A percentile compares a stretch with the other conserved stretches of the same genome.
Conservation (phyloP, 2,329 filamentous ascomycete species). For the Aureobasidium namibiae region DNA sequence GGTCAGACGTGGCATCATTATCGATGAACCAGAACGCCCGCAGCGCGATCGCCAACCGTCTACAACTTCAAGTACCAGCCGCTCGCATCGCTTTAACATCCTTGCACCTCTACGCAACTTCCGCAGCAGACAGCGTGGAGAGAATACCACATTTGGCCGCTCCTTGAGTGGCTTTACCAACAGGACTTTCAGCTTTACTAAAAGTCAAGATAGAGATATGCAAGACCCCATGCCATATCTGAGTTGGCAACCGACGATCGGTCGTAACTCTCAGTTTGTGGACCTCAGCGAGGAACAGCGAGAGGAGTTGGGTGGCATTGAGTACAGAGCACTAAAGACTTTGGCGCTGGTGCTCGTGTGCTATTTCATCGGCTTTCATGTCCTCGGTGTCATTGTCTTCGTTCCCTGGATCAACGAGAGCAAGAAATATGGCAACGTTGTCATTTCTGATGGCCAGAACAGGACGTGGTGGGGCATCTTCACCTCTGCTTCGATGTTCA, state of each 20-base stretch:
- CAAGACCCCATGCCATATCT: constrained; percentile 70
- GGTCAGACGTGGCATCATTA: constrained; percentile 52
- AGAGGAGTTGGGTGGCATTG: constrained; percentile 91
- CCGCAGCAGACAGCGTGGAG: background rate
- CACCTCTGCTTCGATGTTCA: constrained; percentile 80
- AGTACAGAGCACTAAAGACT: constrained; percentile 86
- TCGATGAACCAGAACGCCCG: constrained; percentile 53
- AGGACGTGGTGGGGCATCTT: constrained; percentile 88
- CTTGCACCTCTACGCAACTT: constrained; percentile 5
- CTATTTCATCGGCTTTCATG: constrained; percentile 79
- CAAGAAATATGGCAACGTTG: constrained; percentile 53
- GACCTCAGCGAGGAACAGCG: constrained; percentile 83
- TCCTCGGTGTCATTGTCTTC: constrained; percentile 65
- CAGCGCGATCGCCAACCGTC: constrained; percentile 19
- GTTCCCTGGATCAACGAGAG: constrained; percentile 71
- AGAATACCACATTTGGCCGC: background rate
- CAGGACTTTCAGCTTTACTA: constrained; percentile 14
- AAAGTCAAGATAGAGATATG: constrained; percentile 41
- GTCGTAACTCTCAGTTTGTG: constrained; percentile 85
- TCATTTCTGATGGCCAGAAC: constrained; percentile 54
- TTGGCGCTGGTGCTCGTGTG: constrained; percentile 65
- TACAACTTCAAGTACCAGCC: background rate
- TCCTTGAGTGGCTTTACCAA: constrained; percentile 14
- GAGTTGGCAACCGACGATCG: constrained; percentile 87
- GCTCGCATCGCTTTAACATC: constrained; percentile 13